Base-by-base conservation (phyloP, 495 filamentous ascomycete genomes). In the Bryoglossum gracile region DNA sequence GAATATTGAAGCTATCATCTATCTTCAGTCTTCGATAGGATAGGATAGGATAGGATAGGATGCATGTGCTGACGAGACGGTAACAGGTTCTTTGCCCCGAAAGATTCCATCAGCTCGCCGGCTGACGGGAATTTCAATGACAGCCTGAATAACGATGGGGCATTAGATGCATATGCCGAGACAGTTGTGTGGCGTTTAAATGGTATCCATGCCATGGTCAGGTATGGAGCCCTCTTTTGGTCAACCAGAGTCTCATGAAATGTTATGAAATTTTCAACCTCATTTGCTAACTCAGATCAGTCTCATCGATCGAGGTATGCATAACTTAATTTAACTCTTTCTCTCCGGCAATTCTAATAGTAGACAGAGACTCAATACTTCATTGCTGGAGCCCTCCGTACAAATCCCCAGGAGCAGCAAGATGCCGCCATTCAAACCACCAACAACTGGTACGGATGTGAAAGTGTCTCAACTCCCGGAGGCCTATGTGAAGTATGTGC, bases 131-230 rank as follows among this genome's bases (percentile, higher is more conserved):
- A 9, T 21, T 54, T 58, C 30, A 58, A 54, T 23, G 28, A 25
- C 14, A 43, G 16, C 4, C 21, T 58, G 25, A 51, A 54, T 22
- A 37, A 44, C 26, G 55, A 58, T 40, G 51, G 50, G 1, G 55
- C 55, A 1, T 33, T 58, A 42, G 55, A 53, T 40, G 55, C 55
- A 2, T 54, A 51, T 24, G 50, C 43, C 6, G 54, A 57, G 23
- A 46, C 50, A 5, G 30, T 57, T 19, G 40, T 57, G 17, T 57
- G 54, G 54, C 38, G 54, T n/a, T 35, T 53, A 13, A 30, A 34
- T 6, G 54, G 26, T 28, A 38, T 35, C 32, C 51, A 51, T 40
- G 45, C 50, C 10, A 51, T 58, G 50, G 55, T 58, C 1, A 56
- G 53, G 53, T 51, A 37, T 19, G 40, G 24, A 14, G 2, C 13